Evolutionary conservation across 2,329 filamentous ascomycete species (phyloP), one percentile per base, ranked within the genome.

Genomic region (Colletotrichum sansevieriae): DNA sequence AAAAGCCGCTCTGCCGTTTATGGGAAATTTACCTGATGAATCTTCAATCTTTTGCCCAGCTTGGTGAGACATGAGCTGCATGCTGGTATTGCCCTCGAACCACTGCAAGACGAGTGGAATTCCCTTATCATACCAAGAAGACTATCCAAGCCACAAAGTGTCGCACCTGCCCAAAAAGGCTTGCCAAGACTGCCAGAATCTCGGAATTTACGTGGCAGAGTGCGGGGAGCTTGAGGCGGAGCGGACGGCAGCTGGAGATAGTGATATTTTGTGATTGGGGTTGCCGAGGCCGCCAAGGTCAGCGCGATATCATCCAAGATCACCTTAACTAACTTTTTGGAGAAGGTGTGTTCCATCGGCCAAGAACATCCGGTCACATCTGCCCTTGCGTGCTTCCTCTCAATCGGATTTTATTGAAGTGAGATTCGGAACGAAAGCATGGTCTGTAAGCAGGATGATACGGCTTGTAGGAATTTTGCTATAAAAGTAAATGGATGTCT

Each of bases 261-360:
- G 35, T 10, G 33, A 12, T 51, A 10, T 13, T 46, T 39, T 25
- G 43, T 59, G 18, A 20, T 39, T 39, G 33, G 8, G 12, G 37
- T 18, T 61, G 58, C 58, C 58, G 52, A 61, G 58, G 20, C 18
- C 39, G 44, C 58, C 44, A 61, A 61, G 63, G 13, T 35, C 56
- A 55, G 63, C 56, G 46, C 39, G 47, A 44, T 55, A 43, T 52
- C 49, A n/a, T 22, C 63, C 63, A 66, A 54, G 57, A 59, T 54
- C 25, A 49, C 35, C 63, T 66, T 66, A 47, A 44, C 63, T 66
- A 47, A 44, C 63, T 56, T 33, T 39, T 51, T 61, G 10, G 6
- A 61, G 58, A 39, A 61, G 56, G 18, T 33, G 18, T 35, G 37
- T 61, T 22, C 35, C 49, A 47, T 43, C 4, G 10, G 63, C 63